Percentiles rank a stretch among this genome's conserved stretches.
phyloP scores from a whole-genome alignment of 495 filamentous ascomycete genomes.

The Xanthoparmelia taractica region DNA sequence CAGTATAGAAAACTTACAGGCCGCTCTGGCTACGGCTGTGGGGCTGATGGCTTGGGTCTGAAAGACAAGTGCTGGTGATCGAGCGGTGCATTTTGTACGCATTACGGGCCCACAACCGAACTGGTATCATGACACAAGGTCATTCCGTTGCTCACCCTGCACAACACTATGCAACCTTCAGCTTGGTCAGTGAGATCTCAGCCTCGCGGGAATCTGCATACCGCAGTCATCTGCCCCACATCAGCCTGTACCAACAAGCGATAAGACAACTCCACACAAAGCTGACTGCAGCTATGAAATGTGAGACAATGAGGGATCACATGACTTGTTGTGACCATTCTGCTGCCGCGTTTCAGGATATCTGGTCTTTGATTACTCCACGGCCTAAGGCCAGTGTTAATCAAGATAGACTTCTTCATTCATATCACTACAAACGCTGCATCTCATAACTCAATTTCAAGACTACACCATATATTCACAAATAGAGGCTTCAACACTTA shows the following conservation, averaged over 20 bases:
- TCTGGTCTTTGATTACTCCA: background rate
- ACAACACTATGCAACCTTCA: background rate
- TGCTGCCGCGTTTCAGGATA: background rate
- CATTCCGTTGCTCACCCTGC: background rate
- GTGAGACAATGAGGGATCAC: no score
- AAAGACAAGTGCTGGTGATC: no score
- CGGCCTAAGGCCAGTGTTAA: background rate
- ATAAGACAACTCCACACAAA: background rate
- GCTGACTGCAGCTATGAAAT: background rate
- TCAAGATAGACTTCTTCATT: background rate
- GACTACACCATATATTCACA: no score
- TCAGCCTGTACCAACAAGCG: background rate
- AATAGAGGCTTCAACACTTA: background rate
- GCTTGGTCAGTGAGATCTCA: no score
- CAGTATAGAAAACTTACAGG: no score
- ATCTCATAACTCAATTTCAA: no score
- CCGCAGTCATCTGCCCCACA: background rate
- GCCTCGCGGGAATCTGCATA: background rate
- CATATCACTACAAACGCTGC: background rate
- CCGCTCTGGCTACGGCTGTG: no score
- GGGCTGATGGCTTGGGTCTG: no score
- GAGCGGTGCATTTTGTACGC: no score
- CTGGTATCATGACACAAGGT: background rate
- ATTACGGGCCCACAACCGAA: no score
- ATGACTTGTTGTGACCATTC: no score